These are phyloP conservation scores for Aaosphaeria arxii DNA, from an alignment of 2,329 filamentous ascomycete species.

Conservation along the genomic window DNA sequence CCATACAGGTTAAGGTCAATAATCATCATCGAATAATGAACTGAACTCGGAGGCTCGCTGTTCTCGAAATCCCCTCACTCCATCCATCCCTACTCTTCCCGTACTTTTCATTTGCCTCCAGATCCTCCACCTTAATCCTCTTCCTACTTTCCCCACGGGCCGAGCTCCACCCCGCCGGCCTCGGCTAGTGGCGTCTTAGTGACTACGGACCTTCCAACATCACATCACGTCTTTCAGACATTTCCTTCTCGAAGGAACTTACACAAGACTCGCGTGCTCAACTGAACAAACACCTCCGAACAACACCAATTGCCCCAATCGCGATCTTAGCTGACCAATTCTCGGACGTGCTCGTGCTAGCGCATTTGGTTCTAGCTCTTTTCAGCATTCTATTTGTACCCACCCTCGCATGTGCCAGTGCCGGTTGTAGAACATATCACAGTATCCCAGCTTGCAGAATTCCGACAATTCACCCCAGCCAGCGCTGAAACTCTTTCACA, in stretches of 20 bases:
- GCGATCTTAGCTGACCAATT: not conserved
- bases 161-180: not conserved
- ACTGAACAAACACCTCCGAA: too few species aligned
- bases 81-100: too few species aligned
- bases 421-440: slow-evolving; percentile 20
- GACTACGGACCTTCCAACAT: not conserved
- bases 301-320: not conserved
- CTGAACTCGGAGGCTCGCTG: too few species aligned
- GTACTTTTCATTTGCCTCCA: too few species aligned
- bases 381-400: slow-evolving; percentile 14
- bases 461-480: slow-evolving; percentile 23
- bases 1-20: too few species aligned
- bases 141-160: not conserved
- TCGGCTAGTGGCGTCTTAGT: not conserved
- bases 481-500: slow-evolving; percentile 21
- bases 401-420: slow-evolving; percentile 13
- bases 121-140: too few species aligned
- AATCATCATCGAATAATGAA: too few species aligned
- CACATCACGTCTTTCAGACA: not conserved
- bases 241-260: not conserved
- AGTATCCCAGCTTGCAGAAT: slow-evolving; percentile 12
- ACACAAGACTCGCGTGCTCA: not conserved
- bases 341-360: not conserved
- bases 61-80: too few species aligned
- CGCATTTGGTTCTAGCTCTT: not conserved